These are phyloP conservation scores for Pichia eremophila DNA, from an alignment of 805 yeast genomes.

Conservation along the genomic window DNA sequence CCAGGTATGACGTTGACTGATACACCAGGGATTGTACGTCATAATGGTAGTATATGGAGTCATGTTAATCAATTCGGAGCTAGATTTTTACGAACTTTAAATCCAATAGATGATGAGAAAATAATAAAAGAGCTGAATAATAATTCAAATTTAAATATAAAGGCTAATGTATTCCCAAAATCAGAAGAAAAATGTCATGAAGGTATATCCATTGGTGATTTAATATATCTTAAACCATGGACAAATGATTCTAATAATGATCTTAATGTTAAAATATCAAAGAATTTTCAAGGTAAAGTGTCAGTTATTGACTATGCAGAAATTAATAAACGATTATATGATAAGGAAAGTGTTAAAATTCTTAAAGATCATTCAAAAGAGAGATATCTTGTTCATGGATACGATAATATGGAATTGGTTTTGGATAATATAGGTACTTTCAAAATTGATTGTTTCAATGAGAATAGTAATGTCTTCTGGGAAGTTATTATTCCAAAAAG, in stretches of 20 bases:
- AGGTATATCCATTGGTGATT: neutral
- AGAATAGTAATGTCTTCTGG: neutral
- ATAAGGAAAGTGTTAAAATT: neutral
- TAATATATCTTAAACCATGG: neutral
- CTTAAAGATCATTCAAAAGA: neutral
- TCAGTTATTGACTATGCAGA: neutral
- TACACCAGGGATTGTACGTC: constrained; percentile 22
- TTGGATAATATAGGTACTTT: constrained; percentile 6
- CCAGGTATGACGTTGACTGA: constrained; percentile 17
- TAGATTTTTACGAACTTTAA: neutral
- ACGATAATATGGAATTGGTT: neutral
- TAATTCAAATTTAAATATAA: neutral
- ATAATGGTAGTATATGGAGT: constrained; percentile 15
- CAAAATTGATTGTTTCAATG: neutral
- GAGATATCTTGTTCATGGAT: neutral
- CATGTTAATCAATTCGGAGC: constrained; percentile 9
- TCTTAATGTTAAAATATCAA: neutral
- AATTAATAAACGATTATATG: neutral
- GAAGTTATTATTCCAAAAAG: constrained; percentile 1
- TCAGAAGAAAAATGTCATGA: neutral
- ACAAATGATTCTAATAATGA: neutral
- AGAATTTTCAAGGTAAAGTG: neutral
- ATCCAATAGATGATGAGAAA: neutral
- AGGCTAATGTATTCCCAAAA: neutral
- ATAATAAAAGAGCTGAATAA: neutral